These are phyloP conservation scores for Noccaea caerulescens DNA, from an alignment of 345 rosid species.

Conservation along the genomic window DNA sequence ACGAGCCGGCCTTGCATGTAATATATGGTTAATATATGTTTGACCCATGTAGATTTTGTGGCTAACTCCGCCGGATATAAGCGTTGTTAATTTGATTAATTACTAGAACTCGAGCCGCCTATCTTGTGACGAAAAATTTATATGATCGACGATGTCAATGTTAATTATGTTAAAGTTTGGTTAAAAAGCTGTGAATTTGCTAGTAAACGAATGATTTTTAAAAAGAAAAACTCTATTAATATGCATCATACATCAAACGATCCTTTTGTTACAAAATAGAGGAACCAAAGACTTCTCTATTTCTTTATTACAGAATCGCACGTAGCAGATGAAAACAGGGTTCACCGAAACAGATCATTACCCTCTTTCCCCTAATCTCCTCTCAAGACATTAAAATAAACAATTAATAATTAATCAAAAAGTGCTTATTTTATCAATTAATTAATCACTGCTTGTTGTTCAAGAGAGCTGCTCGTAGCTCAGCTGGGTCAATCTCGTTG, in stretches of 20 bases:
- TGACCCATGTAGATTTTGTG: too few relatives aligned
- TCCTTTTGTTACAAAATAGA: constrained; percentile 26
- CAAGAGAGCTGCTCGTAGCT: constrained; percentile 64
- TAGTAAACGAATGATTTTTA: not conserved
- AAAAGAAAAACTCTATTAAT: not conserved
- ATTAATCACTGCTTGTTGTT: constrained; percentile 57
- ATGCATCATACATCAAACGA: constrained; percentile 33
- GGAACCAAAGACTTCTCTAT: constrained; percentile 16
- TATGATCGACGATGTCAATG: not conserved
- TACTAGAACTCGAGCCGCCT: not conserved
- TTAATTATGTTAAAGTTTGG: not conserved
- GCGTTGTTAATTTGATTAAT: too few relatives aligned
- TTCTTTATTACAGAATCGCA: constrained; percentile 20
- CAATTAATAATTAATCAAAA: constrained; percentile 18
- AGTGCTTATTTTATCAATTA: constrained; percentile 9
- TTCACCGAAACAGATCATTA: constrained; percentile 35
- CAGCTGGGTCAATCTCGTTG: constrained; percentile 69
- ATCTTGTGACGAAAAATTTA: not conserved
- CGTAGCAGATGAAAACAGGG: constrained; percentile 31
- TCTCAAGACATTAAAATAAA: constrained; percentile 1
- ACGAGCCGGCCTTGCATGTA: too few relatives aligned
- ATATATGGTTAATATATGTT: too few relatives aligned
- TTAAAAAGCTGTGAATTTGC: not conserved
- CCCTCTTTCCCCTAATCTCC: constrained; percentile 33
- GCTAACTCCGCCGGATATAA: too few relatives aligned